Evolutionary conservation across 192 early-diverging fungal species (phyloP), one percentile per base, ranked within the genome.

Genomic region (Entomortierella lignicola): DNA sequence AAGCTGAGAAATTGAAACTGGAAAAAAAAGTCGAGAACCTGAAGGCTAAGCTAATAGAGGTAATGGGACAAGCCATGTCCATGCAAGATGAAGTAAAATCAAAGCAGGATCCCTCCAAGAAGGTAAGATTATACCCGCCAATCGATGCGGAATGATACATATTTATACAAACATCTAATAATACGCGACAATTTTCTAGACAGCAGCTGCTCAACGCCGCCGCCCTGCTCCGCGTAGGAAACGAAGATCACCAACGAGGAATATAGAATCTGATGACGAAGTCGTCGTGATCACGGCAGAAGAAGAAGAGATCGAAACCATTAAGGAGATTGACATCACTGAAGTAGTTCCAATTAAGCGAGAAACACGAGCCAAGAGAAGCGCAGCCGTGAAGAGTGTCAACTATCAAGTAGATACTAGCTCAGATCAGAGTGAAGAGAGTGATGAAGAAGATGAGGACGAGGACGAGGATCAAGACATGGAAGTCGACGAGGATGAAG

Each of bases 1-100:
- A 65, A 48, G 42, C 41, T 10, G 63, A 74, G 2, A 60, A 66
- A 21, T 50, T 29, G 0, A 79, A 70, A 20, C 25, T 70, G 63
- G 63, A 65, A 20, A 79, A 70, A 34, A 79, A 79, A 34, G 41
- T 70, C 6, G 75, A 54, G 3, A 41, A 27, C 1, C 41, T 70
- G 11, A 58, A 60, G 25, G 56, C 30, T 0, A 79, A 79, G 25
- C 63, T 79, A 31, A 30, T 66, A 1, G 75, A 79, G 26, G 56
- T 70, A 6, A 65, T 79, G 66, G 37, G 58, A n/a, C 55, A 58
- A 18, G 52, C 55, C 17, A 57, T 64, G 44, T n/a, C 60, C 26
- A 58, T 60, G 0, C 60, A 69, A 18, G 55, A 25, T 41, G 17
- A 79, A 30, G 57, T 23, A 2, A 31, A 34, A 13, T n/a, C 58